phyloP scores from a whole-genome alignment of 345 rosid genomes.

The Ceriops tagal region DNA sequence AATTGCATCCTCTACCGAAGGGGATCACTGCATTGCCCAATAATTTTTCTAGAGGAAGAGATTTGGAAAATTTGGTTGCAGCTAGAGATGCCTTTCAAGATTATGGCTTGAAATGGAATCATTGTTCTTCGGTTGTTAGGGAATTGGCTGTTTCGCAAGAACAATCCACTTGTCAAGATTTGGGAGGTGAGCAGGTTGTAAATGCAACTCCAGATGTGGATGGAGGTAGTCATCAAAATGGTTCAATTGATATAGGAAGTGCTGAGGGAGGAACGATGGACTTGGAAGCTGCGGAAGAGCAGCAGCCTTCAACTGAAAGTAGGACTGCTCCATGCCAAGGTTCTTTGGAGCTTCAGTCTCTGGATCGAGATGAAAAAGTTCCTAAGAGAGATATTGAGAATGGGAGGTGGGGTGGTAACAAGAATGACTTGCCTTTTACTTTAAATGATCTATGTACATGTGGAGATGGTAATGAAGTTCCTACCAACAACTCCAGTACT shows the following conservation, averaged over 20 bases:
- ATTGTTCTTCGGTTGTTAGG: slow-evolving; percentile 25
- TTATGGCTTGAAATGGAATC: slow-evolving; percentile 23
- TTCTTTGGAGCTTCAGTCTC: slow-evolving; percentile 27
- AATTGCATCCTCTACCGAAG: slow-evolving; percentile 23
- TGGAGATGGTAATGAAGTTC: slow-evolving; percentile 30
- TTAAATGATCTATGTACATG: slow-evolving; percentile 27
- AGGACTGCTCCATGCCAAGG: slow-evolving; percentile 22
- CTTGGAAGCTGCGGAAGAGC: slow-evolving; percentile 31
- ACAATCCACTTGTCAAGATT: slow-evolving; percentile 18
- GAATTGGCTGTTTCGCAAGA: slow-evolving; percentile 25
- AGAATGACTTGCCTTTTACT: slow-evolving; percentile 27
- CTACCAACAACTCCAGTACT: slow-evolving; percentile 33
- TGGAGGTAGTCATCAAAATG: slow-evolving; percentile 23
- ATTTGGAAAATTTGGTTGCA: slow-evolving; percentile 31
- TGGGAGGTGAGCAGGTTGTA: slow-evolving; percentile 27
- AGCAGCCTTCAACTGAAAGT: slow-evolving; percentile 22
- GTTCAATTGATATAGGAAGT: slow-evolving; percentile 31
- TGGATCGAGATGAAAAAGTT: slow-evolving; percentile 25
- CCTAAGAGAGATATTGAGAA: slow-evolving; percentile 24
- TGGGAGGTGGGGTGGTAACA: slow-evolving; percentile 18
- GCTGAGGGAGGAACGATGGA: slow-evolving; percentile 16
- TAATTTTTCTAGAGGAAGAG: slow-evolving; percentile 26
- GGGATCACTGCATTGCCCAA: slow-evolving; percentile 22
- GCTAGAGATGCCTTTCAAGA: slow-evolving; percentile 24
- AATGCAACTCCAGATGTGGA: slow-evolving; percentile 24